Percentiles rank a stretch among this genome's conserved stretches.
These are phyloP conservation scores for Suhomyces tanzawaensis DNA, from an alignment of 805 yeast species.

Conservation along the genomic window DNA sequence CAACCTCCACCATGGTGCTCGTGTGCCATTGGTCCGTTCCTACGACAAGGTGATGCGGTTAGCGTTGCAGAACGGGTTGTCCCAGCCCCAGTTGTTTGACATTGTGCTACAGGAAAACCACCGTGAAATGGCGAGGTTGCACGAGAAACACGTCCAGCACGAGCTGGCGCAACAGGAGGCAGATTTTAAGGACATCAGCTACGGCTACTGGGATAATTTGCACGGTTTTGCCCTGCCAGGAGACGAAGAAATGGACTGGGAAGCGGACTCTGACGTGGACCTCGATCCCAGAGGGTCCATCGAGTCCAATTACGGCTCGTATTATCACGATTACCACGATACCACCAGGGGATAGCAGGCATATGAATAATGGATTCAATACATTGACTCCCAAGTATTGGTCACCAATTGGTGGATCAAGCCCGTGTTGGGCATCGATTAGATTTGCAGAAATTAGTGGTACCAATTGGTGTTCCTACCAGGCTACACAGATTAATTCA, in stretches of 20 bases:
- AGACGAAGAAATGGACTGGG: conserved; percentile 20
- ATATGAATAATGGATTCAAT: no score
- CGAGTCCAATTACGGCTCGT: conserved; percentile 20
- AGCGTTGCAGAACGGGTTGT: conserved; percentile 19
- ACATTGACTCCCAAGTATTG: no score
- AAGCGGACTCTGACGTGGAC: conserved; percentile 5
- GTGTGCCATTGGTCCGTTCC: conserved; percentile 16
- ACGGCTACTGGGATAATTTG: conserved; percentile 37
- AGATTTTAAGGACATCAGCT: conserved; percentile 23
- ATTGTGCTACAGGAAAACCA: conserved; percentile 28
- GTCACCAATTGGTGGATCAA: no score
- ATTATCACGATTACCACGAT: conserved; percentile 12
- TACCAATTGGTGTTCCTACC: no score
- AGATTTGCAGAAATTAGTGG: no score
- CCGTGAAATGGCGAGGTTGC: conserved; percentile 17
- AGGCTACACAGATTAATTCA: no score
- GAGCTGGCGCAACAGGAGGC: conserved; percentile 5
- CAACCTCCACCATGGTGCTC: conserved; percentile 18
- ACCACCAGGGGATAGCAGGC: no score
- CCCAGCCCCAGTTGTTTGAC: conserved; percentile 20
- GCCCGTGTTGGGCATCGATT: no score
- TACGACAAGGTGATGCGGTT: conserved; percentile 26
- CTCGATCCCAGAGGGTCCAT: conserved; percentile 5
- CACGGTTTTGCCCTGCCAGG: conserved; percentile 21
- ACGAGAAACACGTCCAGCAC: conserved; percentile 7